Evolutionary conservation across 2,329 filamentous ascomycete genomes (phyloP).

Genomic region (Pseudogymnoascus sp.): DNA sequence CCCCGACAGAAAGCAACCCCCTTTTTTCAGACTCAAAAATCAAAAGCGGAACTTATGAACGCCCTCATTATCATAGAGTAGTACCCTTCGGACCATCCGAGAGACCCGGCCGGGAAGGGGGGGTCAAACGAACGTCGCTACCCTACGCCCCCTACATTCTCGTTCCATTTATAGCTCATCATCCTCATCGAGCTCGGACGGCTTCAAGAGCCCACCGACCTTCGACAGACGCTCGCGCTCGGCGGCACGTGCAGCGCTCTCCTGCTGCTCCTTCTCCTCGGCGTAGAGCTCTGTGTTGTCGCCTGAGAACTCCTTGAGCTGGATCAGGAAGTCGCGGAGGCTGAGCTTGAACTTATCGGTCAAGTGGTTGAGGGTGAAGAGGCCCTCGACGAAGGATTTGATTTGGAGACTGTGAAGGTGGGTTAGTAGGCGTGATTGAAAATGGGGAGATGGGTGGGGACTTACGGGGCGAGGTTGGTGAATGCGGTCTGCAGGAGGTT

Average conservation of each 20-base stretch:
- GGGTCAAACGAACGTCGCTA: neutral
- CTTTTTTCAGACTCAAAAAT: conserved; percentile 4
- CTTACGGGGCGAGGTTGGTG: conserved; percentile 82
- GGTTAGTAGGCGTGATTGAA: conserved; percentile 29
- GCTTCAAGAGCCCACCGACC: conserved; percentile 91
- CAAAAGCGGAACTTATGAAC: neutral
- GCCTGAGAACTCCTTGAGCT: conserved; percentile 89
- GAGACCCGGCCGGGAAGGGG: neutral
- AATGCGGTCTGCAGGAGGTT: conserved; percentile 83
- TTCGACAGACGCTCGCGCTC: conserved; percentile 90
- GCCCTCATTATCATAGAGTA: conserved; percentile 7
- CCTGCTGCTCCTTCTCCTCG: conserved; percentile 89
- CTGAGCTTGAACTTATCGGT: conserved; percentile 93
- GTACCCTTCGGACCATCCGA: neutral
- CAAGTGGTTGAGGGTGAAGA: conserved; percentile 82
- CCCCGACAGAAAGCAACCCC: neutral
- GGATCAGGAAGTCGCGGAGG: conserved; percentile 93
- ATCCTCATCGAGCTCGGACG: conserved; percentile 84
- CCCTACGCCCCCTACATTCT: neutral
- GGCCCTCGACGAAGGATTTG: conserved; percentile 75
- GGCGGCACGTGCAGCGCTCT: conserved; percentile 73
- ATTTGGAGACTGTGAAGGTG: conserved; percentile 62
- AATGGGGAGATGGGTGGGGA: conserved; percentile 19
- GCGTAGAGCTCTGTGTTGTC: conserved; percentile 92
- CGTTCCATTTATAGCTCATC: conserved; percentile 75